Conservation (phyloP, 1,284 basidiomycete genomes). For the Apiotrichum gracile region DNA sequence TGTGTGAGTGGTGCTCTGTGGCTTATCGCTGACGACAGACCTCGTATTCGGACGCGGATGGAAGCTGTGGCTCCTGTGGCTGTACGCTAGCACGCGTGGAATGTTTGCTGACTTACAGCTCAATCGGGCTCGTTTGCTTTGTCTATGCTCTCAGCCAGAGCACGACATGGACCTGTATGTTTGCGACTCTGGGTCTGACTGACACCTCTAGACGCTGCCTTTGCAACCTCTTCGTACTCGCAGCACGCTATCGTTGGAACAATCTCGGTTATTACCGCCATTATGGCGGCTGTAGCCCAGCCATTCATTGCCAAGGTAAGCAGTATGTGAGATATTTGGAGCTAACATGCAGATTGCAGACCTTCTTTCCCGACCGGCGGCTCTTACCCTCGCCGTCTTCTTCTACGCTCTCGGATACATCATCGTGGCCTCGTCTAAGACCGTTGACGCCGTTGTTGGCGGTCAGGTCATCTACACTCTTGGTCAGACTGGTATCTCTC, state of each 20-base stretch:
- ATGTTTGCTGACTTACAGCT: not conserved
- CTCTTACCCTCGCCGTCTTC: constrained; percentile 16
- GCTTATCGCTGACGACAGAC: constrained; percentile 14
- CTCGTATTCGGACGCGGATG: constrained; percentile 27
- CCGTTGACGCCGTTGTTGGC: constrained; percentile 27
- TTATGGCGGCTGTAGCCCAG: constrained; percentile 37
- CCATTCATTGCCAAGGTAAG: constrained; percentile 42
- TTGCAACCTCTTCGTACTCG: constrained; percentile 40
- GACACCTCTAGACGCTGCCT: constrained; percentile 19
- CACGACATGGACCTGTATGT: constrained; percentile 25
- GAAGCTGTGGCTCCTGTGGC: constrained; percentile 27
- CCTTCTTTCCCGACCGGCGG: not conserved
- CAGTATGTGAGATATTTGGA: not conserved
- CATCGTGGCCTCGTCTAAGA: constrained; percentile 27
- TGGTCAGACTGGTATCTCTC: constrained; percentile 30
- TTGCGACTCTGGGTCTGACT: constrained; percentile 3
- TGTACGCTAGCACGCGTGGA: not conserved
- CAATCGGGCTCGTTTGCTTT: constrained; percentile 26
- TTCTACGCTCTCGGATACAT: constrained; percentile 37
- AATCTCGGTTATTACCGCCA: constrained; percentile 35
- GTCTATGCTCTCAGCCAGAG: constrained; percentile 20
- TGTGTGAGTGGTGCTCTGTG: constrained; percentile 16
- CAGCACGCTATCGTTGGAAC: constrained; percentile 40
- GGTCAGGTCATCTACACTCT: constrained; percentile 36
- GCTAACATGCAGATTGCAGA: constrained; percentile 8